Percentiles rank a stretch among this genome's conserved stretches.
phyloP scores from a whole-genome alignment of 495 filamentous ascomycete species.

The Penicillium silybi region DNA sequence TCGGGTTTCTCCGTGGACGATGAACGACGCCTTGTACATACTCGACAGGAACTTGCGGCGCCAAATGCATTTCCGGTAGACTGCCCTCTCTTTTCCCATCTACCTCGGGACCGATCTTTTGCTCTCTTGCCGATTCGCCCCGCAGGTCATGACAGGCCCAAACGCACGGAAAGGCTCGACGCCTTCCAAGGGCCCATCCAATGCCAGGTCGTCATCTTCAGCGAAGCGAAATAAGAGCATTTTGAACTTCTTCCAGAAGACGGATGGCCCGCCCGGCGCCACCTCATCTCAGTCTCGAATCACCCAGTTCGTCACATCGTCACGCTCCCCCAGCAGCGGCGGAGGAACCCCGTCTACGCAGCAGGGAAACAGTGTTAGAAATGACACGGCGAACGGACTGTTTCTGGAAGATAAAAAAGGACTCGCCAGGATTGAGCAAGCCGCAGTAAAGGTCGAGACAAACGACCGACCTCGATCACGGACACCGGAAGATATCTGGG shows the following conservation, averaged over 20 bases:
- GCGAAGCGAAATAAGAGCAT: slow-evolving; percentile 68
- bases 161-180: slow-evolving; percentile 26
- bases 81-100: background rate
- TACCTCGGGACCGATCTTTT: background rate
- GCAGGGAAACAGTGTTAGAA: slow-evolving; percentile 5
- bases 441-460: background rate
- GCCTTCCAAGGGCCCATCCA: slow-evolving; percentile 19
- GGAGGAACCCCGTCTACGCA: slow-evolving; percentile 17
- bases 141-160: slow-evolving; percentile 20
- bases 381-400: slow-evolving; percentile 30
- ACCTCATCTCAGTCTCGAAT: slow-evolving; percentile 36
- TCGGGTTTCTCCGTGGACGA: background rate
- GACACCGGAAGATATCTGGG: slow-evolving; percentile 39
- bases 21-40: slow-evolving; percentile 10
- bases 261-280: slow-evolving; percentile 43
- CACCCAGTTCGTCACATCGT: slow-evolving; percentile 35
- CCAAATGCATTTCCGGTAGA: background rate
- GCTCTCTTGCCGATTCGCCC: background rate
- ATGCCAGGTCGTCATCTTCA: slow-evolving; percentile 10
- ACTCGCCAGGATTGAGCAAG: slow-evolving; percentile 6
- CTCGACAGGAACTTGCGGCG: background rate
- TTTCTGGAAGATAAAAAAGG: slow-evolving; percentile 43
- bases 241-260: slow-evolving; percentile 77
- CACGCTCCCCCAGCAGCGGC: slow-evolving; percentile 19
- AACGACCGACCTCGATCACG: slow-evolving; percentile 15